Evolutionary conservation across 2,329 filamentous ascomycete genomes (phyloP).

Genomic region (Neobulgaria alba): DNA sequence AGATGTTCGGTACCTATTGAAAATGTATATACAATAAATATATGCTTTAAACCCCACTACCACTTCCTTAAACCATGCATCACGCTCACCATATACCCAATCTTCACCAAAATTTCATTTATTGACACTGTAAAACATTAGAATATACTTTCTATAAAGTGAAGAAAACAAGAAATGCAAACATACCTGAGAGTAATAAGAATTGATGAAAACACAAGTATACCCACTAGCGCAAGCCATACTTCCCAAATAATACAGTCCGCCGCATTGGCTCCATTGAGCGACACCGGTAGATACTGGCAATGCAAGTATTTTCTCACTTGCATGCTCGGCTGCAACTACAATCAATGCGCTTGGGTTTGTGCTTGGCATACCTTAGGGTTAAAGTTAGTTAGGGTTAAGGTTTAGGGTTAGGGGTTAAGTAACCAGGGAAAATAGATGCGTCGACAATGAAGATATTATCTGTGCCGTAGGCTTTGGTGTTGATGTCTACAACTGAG

Average conservation of each 20-base stretch:
- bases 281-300: slow-evolving; percentile 3
- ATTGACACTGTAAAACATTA: no score
- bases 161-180: background rate
- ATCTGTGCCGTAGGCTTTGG: slow-evolving; percentile 58
- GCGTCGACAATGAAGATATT: slow-evolving; percentile 63
- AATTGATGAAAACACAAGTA: slow-evolving; percentile 13
- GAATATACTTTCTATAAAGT: no score
- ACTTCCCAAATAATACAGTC: slow-evolving; percentile 12
- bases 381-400: no score
- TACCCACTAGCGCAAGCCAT: slow-evolving; percentile 8
- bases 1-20: no score
- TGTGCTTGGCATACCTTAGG: background rate
- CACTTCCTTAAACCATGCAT: no score
- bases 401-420: slow-evolving; percentile 65
- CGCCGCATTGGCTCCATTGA: slow-evolving; percentile 20
- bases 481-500: slow-evolving; percentile 53
- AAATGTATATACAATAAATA: no score
- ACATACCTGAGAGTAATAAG: slow-evolving; percentile 15
- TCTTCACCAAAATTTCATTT: no score
- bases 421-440: slow-evolving; percentile 60
- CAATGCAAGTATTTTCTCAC: slow-evolving; percentile 27
- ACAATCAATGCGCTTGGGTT: slow-evolving; percentile 48
- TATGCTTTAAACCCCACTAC: no score
- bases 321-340: slow-evolving; percentile 46
- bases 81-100: no score